Evolutionary conservation across 257 asterid species (phyloP).

Genomic region (Forsythia suspensa): DNA sequence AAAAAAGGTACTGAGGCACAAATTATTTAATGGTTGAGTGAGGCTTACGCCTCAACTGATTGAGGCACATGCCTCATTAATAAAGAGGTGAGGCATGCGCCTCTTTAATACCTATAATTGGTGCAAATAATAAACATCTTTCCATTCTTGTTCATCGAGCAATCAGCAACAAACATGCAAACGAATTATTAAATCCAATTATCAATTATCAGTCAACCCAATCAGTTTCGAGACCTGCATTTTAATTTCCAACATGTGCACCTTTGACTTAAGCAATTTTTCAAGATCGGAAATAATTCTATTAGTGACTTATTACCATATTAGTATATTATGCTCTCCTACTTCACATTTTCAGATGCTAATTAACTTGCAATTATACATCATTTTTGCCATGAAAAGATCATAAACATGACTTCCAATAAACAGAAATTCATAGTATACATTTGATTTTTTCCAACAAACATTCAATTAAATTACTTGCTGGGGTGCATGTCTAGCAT

Average conservation of each 20-base stretch:
- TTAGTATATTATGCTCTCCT: background rate
- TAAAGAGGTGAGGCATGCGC: no score
- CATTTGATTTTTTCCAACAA: background rate
- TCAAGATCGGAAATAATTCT: background rate
- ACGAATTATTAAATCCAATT: background rate
- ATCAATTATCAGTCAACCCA: background rate
- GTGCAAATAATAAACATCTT: background rate
- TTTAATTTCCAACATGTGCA: background rate
- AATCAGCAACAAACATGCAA: background rate
- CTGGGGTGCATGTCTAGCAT: background rate
- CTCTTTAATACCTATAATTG: no score
- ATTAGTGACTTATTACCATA: background rate
- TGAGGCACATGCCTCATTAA: no score
- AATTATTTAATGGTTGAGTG: no score
- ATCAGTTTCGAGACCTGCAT: background rate
- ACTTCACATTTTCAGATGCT: background rate
- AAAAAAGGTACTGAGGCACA: no score
- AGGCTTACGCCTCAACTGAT: no score
- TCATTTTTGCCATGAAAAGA: background rate
- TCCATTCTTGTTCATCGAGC: background rate
- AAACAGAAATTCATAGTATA: background rate
- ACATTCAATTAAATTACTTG: background rate
- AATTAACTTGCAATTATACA: background rate
- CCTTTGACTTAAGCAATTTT: background rate
- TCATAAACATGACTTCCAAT: background rate